Percentiles rank a stretch among this genome's conserved stretches.
Evolutionary conservation across 1,284 basidiomycete species (phyloP).

Genomic region (Quambalaria eucalypti): DNA sequence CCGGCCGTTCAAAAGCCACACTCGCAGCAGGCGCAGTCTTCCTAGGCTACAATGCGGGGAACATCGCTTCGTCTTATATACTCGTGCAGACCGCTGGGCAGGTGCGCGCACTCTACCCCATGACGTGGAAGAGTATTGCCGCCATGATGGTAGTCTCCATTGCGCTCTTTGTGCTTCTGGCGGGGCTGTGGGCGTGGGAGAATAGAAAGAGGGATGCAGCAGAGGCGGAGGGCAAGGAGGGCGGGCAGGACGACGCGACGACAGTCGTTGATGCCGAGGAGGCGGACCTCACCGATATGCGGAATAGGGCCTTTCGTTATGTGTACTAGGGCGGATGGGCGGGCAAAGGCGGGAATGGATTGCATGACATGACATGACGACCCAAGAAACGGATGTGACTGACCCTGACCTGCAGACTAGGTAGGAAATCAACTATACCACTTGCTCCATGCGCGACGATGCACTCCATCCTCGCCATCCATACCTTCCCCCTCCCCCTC

Average conservation of each 20-base stretch:
- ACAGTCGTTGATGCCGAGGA: not conserved
- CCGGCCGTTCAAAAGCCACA: conserved; percentile 52
- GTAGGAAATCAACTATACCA: not conserved
- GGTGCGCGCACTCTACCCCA: conserved; percentile 47
- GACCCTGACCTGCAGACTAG: too few relatives aligned
- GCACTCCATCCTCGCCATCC: too few relatives aligned
- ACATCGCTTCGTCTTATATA: conserved; percentile 36
- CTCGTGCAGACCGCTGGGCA: conserved; percentile 20
- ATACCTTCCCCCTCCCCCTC: not conserved
- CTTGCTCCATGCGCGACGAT: not conserved
- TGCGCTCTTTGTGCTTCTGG: conserved; percentile 1
- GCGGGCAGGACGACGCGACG: not conserved
- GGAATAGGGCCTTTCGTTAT: not conserved
- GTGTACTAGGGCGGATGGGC: not conserved
- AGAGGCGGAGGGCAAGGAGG: not conserved
- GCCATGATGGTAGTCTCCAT: conserved; percentile 25
- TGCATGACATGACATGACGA: too few relatives aligned
- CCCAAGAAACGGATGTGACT: too few relatives aligned
- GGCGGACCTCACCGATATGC: not conserved
- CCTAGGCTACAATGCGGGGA: conserved; percentile 44
- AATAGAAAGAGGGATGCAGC: not conserved
- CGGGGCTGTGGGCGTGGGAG: conserved; percentile 1
- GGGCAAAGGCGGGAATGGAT: too few relatives aligned
- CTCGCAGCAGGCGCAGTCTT: conserved; percentile 48
- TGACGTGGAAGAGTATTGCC: conserved; percentile 51